Conservation (phyloP, 2,329 filamentous ascomycete species). For the Emergomyces africanus region DNA sequence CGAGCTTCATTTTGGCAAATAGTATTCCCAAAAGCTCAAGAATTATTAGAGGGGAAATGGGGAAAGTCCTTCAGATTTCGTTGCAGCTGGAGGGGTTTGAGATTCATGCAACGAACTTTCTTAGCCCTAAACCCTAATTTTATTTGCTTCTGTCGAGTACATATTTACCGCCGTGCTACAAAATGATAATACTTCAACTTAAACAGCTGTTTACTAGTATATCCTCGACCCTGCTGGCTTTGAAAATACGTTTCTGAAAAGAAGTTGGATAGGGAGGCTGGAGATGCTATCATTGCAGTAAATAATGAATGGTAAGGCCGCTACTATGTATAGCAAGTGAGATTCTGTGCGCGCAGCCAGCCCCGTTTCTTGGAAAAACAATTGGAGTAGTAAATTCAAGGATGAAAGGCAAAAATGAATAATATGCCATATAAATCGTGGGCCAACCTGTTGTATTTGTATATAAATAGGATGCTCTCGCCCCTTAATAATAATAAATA, state of each 20-base stretch:
- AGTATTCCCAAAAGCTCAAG: background rate
- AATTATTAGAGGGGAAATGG: background rate
- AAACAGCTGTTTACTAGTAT: background rate
- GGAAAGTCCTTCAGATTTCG: background rate
- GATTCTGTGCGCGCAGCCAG: background rate
- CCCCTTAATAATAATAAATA: background rate
- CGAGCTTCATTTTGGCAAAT: constrained; percentile 66
- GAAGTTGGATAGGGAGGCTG: background rate
- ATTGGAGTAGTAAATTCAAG: too few relatives aligned
- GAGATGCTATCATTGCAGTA: background rate
- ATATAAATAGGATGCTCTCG: background rate
- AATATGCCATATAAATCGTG: constrained; percentile 1
- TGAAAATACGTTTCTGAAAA: background rate
- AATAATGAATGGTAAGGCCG: background rate
- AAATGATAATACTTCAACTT: too few relatives aligned
- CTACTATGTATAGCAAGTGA: background rate
- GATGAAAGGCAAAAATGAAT: background rate
- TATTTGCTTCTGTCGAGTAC: constrained; percentile 3
- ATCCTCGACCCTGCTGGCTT: background rate
- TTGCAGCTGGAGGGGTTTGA: background rate
- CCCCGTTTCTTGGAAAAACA: background rate
- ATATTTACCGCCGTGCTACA: too few relatives aligned
- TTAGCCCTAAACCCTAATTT: constrained; percentile 31
- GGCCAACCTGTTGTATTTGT: background rate
- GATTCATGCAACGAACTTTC: constrained; percentile 8